Evolutionary conservation across 495 filamentous ascomycete species (phyloP).

Genomic region (Penicillium steckii): DNA sequence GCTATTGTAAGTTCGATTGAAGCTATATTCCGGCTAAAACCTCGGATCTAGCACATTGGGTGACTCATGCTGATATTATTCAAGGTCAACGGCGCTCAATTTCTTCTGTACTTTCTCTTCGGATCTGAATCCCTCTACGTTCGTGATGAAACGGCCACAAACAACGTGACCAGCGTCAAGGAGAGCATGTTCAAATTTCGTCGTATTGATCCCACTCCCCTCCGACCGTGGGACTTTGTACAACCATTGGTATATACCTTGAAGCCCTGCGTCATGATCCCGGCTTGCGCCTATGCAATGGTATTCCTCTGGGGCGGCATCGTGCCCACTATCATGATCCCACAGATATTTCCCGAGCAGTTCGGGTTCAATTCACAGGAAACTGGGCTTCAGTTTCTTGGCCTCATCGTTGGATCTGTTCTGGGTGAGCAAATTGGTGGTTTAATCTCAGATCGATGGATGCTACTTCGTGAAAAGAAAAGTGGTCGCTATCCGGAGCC

Average conservation of each 20-base stretch:
- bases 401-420: slow-evolving; percentile 53
- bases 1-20: slow-evolving; percentile 34
- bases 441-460: slow-evolving; percentile 50
- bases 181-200: slow-evolving; percentile 41
- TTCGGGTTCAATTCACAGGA: slow-evolving; percentile 54
- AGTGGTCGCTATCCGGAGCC: slow-evolving; percentile 27
- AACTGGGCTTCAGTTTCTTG: slow-evolving; percentile 53
- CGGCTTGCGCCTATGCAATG: slow-evolving; percentile 51
- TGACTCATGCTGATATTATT: neutral
- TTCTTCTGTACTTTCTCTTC: slow-evolving; percentile 52
- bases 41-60: neutral
- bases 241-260: slow-evolving; percentile 39
- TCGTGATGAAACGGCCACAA: slow-evolving; percentile 9
- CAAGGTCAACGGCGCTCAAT: slow-evolving; percentile 53
- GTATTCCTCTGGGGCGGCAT: slow-evolving; percentile 52
- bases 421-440: slow-evolving; percentile 58
- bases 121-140: slow-evolving; percentile 56
- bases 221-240: slow-evolving; percentile 46
- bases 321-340: slow-evolving; percentile 51
- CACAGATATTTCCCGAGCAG: slow-evolving; percentile 48
- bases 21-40: too few species aligned
- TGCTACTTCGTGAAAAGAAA: slow-evolving; percentile 32
- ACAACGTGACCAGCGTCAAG: slow-evolving; percentile 8
- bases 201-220: slow-evolving; percentile 48
- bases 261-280: slow-evolving; percentile 44